phyloP scores from a whole-genome alignment of 805 yeast genomes.

The Clavispora asparagi region DNA sequence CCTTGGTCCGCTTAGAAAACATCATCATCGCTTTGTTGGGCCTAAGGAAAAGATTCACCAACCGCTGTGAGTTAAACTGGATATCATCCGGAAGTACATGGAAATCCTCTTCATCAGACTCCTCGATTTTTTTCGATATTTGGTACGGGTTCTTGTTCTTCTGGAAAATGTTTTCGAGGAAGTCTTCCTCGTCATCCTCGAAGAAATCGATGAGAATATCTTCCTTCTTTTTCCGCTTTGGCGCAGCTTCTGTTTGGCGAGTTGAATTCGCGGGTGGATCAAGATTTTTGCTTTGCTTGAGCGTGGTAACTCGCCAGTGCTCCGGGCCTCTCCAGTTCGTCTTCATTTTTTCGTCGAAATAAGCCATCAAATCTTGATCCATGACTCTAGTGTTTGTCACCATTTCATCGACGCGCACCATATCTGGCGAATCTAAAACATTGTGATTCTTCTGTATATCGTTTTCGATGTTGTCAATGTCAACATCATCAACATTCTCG shows the following conservation, averaged over 20 bases:
- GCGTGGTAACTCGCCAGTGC: slow-evolving; percentile 70
- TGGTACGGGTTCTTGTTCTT: slow-evolving; percentile 20
- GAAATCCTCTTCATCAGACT: slow-evolving; percentile 18
- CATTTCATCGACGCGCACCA: slow-evolving; percentile 7
- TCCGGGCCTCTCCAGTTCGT: slow-evolving; percentile 86
- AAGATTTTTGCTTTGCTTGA: slow-evolving; percentile 37
- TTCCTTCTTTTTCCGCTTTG: slow-evolving; percentile 20
- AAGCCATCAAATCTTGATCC: slow-evolving; percentile 67
- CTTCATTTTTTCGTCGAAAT: slow-evolving; percentile 69
- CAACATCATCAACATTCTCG: neutral
- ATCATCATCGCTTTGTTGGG: slow-evolving; percentile 46
- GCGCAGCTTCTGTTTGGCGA: slow-evolving; percentile 1
- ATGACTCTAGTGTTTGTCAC: slow-evolving; percentile 22
- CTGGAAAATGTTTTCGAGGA: slow-evolving; percentile 27
- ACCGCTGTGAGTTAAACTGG: slow-evolving; percentile 62
- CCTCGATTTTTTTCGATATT: slow-evolving; percentile 29
- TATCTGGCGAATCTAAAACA: slow-evolving; percentile 5
- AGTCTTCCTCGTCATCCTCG: slow-evolving; percentile 23
- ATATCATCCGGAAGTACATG: slow-evolving; percentile 68
- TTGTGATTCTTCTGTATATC: neutral
- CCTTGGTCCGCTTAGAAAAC: slow-evolving; percentile 6
- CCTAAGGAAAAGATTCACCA: slow-evolving; percentile 64
- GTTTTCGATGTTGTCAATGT: slow-evolving; percentile 7
- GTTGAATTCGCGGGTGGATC: slow-evolving; percentile 6
- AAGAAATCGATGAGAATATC: slow-evolving; percentile 26